Conservation (phyloP, 2,329 filamentous ascomycete genomes). For the Colletotrichum sp. region DNA sequence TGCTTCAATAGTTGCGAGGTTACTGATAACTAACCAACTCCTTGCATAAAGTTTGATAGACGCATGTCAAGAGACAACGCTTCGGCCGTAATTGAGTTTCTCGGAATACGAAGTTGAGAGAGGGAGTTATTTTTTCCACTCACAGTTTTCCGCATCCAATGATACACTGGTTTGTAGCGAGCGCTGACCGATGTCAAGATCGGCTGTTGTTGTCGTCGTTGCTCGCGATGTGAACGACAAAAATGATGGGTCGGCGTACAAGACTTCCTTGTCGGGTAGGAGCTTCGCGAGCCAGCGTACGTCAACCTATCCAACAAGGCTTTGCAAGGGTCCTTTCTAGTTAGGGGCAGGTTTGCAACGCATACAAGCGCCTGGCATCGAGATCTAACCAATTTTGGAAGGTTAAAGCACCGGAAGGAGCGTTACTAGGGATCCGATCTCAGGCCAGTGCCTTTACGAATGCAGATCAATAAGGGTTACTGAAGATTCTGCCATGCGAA, state of each 20-base stretch:
- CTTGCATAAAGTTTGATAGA: neutral
- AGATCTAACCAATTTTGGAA: neutral
- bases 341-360: neutral
- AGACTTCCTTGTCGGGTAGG: neutral
- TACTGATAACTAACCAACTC: neutral
- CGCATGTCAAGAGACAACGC: neutral
- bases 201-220: neutral
- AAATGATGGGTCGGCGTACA: neutral
- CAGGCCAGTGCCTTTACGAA: neutral
- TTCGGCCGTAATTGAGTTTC: neutral
- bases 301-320: neutral
- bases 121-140: neutral
- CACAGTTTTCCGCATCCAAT: neutral
- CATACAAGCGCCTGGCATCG: neutral
- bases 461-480: neutral
- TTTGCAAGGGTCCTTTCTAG: neutral
- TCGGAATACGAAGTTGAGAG: neutral
- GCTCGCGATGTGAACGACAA: neutral
- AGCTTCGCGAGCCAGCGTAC: neutral
- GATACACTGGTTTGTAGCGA: neutral
- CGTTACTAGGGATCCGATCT: neutral
- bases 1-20: neutral
- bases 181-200: neutral
- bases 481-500: neutral
- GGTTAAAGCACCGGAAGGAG: neutral